These are phyloP conservation scores for Ampelomyces quisqualis DNA, from an alignment of 2,329 filamentous ascomycete species.

Conservation along the genomic window DNA sequence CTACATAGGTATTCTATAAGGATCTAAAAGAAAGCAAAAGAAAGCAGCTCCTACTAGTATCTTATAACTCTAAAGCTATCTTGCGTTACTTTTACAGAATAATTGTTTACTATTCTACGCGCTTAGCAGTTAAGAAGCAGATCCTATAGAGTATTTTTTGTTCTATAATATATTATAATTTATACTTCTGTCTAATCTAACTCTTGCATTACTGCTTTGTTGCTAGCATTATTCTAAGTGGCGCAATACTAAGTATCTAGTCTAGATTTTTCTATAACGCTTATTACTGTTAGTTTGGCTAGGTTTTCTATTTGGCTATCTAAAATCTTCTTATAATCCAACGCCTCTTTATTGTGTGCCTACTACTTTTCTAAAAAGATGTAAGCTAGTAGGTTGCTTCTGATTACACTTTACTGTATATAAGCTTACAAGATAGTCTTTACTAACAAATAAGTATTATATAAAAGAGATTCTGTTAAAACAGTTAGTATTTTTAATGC, in stretches of 20 bases:
- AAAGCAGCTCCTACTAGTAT: slow-evolving; percentile 2
- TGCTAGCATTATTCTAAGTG: neutral
- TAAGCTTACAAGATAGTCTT: neutral
- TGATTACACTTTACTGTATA: neutral
- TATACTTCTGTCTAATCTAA: neutral
- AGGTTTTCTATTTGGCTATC: neutral
- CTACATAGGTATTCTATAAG: slow-evolving; percentile 14
- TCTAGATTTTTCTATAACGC: neutral
- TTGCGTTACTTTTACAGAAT: slow-evolving; percentile 9
- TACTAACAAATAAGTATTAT: neutral
- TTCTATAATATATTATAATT: neutral
- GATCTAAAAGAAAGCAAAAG: slow-evolving; percentile 8
- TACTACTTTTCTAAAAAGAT: neutral
- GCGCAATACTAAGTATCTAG: neutral
- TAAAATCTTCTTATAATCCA: neutral
- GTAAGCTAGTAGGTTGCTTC: neutral
- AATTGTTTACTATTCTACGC: slow-evolving; percentile 10
- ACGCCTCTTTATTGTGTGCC: neutral
- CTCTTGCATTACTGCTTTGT: neutral
- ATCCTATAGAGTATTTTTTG: slow-evolving; percentile 1
- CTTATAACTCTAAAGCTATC: slow-evolving; percentile 4
- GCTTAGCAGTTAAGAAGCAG: slow-evolving; percentile 2
- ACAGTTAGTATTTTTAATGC: neutral
- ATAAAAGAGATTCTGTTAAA: slow-evolving; percentile 1
- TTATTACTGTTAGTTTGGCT: neutral